phyloP scores from a whole-genome alignment of 108 stramenopile genomes.

The Asterionellopsis glacialis region DNA sequence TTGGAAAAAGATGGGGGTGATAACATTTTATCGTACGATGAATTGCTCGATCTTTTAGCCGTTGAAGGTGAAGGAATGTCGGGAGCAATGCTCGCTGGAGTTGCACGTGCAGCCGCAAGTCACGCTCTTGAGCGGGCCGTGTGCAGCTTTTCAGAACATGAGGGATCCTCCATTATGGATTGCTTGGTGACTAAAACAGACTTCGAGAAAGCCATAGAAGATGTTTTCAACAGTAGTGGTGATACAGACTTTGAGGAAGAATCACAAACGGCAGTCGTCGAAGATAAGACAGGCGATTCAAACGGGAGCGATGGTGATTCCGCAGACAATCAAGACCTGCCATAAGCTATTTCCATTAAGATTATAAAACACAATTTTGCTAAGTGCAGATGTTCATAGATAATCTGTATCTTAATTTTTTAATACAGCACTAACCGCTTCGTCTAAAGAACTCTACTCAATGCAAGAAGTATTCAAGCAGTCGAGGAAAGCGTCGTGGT shows the following conservation, averaged over 20 bases:
- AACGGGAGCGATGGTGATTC: no score
- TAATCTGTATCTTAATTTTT: no score
- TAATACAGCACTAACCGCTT: no score
- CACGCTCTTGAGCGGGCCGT: conserved; percentile 69
- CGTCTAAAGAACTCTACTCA: no score
- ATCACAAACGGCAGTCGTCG: conserved; percentile 1
- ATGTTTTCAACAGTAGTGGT: conserved; percentile 43
- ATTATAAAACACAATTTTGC: no score
- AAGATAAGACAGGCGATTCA: not conserved
- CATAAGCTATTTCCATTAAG: no score
- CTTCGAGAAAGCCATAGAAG: conserved; percentile 63
- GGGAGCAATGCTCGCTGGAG: conserved; percentile 76
- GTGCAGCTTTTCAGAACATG: conserved; percentile 26
- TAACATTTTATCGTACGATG: conserved; percentile 41
- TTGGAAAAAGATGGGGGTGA: conserved; percentile 1
- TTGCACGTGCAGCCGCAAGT: conserved; percentile 77
- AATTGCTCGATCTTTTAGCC: conserved; percentile 54
- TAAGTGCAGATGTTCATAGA: no score
- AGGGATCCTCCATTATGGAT: conserved; percentile 33
- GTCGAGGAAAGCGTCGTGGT: no score
- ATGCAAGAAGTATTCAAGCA: no score
- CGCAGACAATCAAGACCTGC: no score
- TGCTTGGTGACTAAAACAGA: conserved; percentile 66
- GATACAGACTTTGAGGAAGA: conserved; percentile 19
- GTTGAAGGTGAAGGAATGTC: conserved; percentile 69